Evolutionary conservation across 805 yeast genomes (phyloP).

Genomic region (Tetrapisispora iriomotensis): DNA sequence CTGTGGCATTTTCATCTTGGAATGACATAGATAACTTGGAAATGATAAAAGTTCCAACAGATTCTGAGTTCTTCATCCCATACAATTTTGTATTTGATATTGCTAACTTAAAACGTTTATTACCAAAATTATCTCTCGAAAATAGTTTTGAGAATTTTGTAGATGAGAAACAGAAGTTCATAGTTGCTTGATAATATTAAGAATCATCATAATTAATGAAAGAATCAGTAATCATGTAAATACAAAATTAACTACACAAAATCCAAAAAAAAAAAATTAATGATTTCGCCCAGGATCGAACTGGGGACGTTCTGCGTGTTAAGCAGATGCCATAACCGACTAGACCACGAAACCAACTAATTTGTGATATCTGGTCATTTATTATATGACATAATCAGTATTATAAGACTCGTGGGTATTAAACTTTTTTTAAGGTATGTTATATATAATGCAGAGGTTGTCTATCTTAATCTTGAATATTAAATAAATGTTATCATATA

Average conservation of each 20-base stretch:
- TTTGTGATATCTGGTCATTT: not conserved
- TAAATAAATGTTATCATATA: too few species aligned
- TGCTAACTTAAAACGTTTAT: slow-evolving; percentile 9
- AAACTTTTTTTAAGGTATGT: too few species aligned
- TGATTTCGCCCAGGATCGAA: slow-evolving; percentile 99
- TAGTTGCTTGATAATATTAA: slow-evolving; percentile 9
- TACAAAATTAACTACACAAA: not conserved
- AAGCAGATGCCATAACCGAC: slow-evolving; percentile 99
- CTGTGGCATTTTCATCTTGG: slow-evolving; percentile 21
- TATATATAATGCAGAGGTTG: too few species aligned
- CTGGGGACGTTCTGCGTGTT: slow-evolving; percentile 99
- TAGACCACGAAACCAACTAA: slow-evolving; percentile 87
- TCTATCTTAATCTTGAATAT: too few species aligned
- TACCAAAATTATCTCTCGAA: slow-evolving; percentile 13
- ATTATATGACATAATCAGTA: too few species aligned
- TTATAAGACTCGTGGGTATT: too few species aligned
- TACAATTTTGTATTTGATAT: slow-evolving; percentile 13
- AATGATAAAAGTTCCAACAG: slow-evolving; percentile 2
- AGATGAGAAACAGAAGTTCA: slow-evolving; percentile 17
- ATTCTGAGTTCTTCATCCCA: not conserved
- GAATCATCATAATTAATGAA: not conserved
- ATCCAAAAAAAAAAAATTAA: slow-evolving; percentile 27
- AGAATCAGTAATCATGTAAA: not conserved
- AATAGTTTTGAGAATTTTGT: slow-evolving; percentile 16
- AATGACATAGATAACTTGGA: slow-evolving; percentile 14